A percentile compares a stretch with the other conserved stretches of the same genome.
These are phyloP conservation scores for Penicillium ucsense DNA, from an alignment of 495 filamentous ascomycete species.

Conservation along the genomic window DNA sequence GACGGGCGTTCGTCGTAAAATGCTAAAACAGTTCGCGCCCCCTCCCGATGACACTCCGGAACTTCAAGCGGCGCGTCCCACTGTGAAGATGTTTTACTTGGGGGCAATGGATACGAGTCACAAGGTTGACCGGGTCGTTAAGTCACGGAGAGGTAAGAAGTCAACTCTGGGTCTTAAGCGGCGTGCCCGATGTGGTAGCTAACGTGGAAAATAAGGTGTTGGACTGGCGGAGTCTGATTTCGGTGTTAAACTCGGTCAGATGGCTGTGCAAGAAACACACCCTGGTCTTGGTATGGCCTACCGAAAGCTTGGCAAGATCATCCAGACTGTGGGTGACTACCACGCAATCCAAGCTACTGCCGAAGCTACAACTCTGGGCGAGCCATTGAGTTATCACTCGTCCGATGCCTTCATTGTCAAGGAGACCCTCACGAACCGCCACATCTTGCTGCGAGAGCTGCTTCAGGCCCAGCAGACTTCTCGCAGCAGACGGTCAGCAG, in stretches of 20 bases:
- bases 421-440: conserved; percentile 95
- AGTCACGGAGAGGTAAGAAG: conserved; percentile 71
- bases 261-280: conserved; percentile 85
- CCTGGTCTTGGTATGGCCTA: conserved; percentile 80
- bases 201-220: conserved; percentile 48
- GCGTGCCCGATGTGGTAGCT: not conserved
- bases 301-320: conserved; percentile 84
- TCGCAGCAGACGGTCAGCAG: conserved; percentile 67
- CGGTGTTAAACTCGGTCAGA: conserved; percentile 73
- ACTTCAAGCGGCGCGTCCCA: conserved; percentile 74
- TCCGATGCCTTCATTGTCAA: conserved; percentile 97
- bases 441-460: conserved; percentile 94
- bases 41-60: conserved; percentile 97
- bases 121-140: conserved; percentile 90
- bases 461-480: conserved; percentile 76
- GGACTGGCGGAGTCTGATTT: conserved; percentile 91
- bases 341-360: conserved; percentile 97
- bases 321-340: conserved; percentile 87
- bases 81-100: conserved; percentile 93
- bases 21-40: conserved; percentile 97
- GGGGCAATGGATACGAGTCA: conserved; percentile 91
- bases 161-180: not conserved
- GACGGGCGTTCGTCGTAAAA: conserved; percentile 85
- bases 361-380: conserved; percentile 89
- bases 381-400: conserved; percentile 91